Percentiles rank a stretch among this genome's conserved stretches.
phyloP scores from a whole-genome alignment of 2,329 filamentous ascomycete species.

The Teratosphaeria zuluensis region DNA sequence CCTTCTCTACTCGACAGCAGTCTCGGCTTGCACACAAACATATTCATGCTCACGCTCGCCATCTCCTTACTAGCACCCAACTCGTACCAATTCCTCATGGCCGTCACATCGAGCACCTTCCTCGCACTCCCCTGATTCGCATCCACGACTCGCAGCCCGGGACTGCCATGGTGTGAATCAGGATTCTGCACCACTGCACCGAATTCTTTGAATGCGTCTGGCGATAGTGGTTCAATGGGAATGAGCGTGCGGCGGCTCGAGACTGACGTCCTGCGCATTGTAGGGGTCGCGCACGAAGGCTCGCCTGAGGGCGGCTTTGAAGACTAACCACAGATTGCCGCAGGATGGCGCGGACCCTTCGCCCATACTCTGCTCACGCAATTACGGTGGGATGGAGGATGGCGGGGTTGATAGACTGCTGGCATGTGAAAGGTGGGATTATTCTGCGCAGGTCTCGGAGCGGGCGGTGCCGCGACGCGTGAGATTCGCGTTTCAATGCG shows the following conservation, averaged over 20 bases:
- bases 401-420: neutral
- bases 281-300: slow-evolving; percentile 11
- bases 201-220: slow-evolving; percentile 62
- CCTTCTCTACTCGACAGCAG: slow-evolving; percentile 31
- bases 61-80: slow-evolving; percentile 50
- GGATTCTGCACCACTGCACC: slow-evolving; percentile 71
- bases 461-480: neutral
- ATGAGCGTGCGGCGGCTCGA: slow-evolving; percentile 34
- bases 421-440: neutral
- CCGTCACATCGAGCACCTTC: slow-evolving; percentile 75
- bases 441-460: neutral
- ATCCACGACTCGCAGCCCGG: slow-evolving; percentile 42
- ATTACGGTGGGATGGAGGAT: neutral
- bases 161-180: slow-evolving; percentile 36
- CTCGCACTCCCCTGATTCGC: slow-evolving; percentile 82
- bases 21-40: slow-evolving; percentile 77
- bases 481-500: neutral
- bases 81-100: slow-evolving; percentile 60
- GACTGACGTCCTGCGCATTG: slow-evolving; percentile 23
- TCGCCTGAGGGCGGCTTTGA: slow-evolving; percentile 10
- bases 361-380: neutral
- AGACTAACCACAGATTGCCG: slow-evolving; percentile 7
- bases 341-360: neutral
- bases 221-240: slow-evolving; percentile 43
- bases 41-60: slow-evolving; percentile 61